Conservation (phyloP, 228 moss, liverwort and hornwort species). For the Sphagnum fallax region DNA sequence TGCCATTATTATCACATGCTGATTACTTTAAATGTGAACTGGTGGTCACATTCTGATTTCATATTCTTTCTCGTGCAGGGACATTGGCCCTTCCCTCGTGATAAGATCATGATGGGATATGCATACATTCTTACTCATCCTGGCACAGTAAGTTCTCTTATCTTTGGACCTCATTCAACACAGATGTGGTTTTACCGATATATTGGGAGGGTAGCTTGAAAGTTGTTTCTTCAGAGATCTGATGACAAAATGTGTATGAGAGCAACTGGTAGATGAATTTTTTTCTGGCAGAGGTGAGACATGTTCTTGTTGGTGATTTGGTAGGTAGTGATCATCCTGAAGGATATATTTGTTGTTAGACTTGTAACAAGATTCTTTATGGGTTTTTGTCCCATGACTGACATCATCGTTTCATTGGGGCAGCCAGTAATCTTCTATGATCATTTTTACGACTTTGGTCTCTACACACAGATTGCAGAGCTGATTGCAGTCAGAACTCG, state of each 20-base stretch:
- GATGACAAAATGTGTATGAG: background rate
- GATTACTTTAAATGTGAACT: too few species aligned
- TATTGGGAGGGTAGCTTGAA: too few species aligned
- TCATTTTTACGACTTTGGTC: slow-evolving; percentile 88
- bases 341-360: too few species aligned
- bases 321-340: too few species aligned
- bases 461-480: slow-evolving; percentile 86
- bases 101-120: slow-evolving; percentile 92
- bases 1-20: too few species aligned
- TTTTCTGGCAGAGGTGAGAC: too few species aligned
- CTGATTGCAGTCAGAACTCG: slow-evolving; percentile 72
- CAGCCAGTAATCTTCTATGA: slow-evolving; percentile 94
- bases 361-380: too few species aligned
- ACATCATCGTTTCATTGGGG: background rate
- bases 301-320: too few species aligned
- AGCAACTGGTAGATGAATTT: too few species aligned
- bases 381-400: background rate
- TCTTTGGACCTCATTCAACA: too few species aligned
- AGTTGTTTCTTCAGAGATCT: too few species aligned
- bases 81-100: slow-evolving; percentile 92
- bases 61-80: slow-evolving; percentile 33
- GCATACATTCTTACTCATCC: slow-evolving; percentile 91
- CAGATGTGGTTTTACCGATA: too few species aligned
- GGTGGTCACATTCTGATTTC: background rate
- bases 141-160: slow-evolving; percentile 58